Evolutionary conservation across 2,329 filamentous ascomycete genomes (phyloP).

Genomic region (Chaetomium olivaceum): DNA sequence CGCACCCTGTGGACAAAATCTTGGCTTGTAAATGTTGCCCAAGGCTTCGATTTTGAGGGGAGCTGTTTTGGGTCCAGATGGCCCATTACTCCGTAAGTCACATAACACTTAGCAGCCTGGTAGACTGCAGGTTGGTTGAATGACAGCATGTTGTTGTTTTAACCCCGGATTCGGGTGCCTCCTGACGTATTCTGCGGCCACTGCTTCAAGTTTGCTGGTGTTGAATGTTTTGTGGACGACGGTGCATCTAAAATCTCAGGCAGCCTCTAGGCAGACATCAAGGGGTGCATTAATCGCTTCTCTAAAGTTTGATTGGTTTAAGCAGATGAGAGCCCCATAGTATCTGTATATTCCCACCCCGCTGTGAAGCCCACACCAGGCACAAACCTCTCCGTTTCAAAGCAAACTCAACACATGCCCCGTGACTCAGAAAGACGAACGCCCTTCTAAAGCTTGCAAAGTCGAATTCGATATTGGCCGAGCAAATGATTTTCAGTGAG

Average conservation of each 20-base stretch:
- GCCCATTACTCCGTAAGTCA: conserved; percentile 67
- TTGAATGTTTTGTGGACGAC: conserved; percentile 3
- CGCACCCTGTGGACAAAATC: conserved; percentile 64
- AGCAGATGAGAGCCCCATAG: background rate
- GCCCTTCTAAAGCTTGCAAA: background rate
- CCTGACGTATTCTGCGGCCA: background rate
- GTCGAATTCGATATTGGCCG: background rate
- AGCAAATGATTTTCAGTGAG: background rate
- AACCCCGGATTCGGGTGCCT: background rate
- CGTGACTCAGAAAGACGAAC: conserved; percentile 11
- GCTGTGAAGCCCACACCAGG: conserved; percentile 11
- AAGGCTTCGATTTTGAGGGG: conserved; percentile 74
- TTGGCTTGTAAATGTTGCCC: conserved; percentile 65
- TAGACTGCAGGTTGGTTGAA: conserved; percentile 50
- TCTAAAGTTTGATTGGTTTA: conserved; percentile 6
- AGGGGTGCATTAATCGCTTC: background rate
- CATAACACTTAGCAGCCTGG: conserved; percentile 68
- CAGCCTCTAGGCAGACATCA: background rate
- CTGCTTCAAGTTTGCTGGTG: background rate
- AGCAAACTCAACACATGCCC: background rate
- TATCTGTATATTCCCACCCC: conserved; percentile 17
- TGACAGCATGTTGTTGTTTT: conserved; percentile 45
- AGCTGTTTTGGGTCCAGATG: conserved; percentile 71
- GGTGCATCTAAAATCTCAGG: background rate
- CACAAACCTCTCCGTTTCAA: conserved; percentile 10